Conservation (phyloP, 192 early-diverging fungal genomes). For the Coemansia asiatica region DNA sequence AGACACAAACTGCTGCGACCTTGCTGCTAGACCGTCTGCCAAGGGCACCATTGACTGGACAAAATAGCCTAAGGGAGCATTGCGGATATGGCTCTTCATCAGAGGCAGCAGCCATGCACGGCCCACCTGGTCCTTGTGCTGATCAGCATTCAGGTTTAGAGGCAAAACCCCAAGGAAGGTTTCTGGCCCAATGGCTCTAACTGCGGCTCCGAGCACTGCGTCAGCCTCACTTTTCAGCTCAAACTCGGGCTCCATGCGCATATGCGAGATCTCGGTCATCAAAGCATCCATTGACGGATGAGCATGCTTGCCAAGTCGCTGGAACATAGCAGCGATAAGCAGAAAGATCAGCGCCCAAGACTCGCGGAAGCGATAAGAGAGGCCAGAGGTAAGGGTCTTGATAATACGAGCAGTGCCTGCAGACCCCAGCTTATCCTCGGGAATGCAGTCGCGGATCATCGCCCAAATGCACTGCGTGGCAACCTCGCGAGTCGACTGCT, state of each 20-base stretch:
- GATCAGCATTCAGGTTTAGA: constrained; percentile 75
- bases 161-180: constrained; percentile 72
- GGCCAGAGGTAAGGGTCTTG: constrained; percentile 54
- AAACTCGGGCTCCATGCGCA: constrained; percentile 82
- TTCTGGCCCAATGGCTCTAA: constrained; percentile 78
- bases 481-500: constrained; percentile 60
- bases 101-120: constrained; percentile 91
- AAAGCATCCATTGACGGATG: constrained; percentile 62
- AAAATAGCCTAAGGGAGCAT: constrained; percentile 74
- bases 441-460: constrained; percentile 72
- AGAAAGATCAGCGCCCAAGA: constrained; percentile 82
- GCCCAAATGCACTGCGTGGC: constrained; percentile 71
- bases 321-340: constrained; percentile 74
- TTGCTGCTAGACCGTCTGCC: constrained; percentile 68
- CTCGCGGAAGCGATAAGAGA: constrained; percentile 78
- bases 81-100: constrained; percentile 72
- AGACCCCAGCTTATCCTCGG: constrained; percentile 70
- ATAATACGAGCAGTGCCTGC: constrained; percentile 59
- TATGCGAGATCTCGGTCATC: constrained; percentile 64
- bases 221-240: constrained; percentile 87
- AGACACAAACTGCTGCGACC: constrained; percentile 59
- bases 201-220: constrained; percentile 72
- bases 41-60: constrained; percentile 71
- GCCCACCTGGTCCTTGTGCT: constrained; percentile 51
- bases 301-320: constrained; percentile 64